A percentile compares a stretch with the other conserved stretches of the same genome.
Conservation (phyloP, 805 yeast species). For the Ogataea degrootiae region DNA sequence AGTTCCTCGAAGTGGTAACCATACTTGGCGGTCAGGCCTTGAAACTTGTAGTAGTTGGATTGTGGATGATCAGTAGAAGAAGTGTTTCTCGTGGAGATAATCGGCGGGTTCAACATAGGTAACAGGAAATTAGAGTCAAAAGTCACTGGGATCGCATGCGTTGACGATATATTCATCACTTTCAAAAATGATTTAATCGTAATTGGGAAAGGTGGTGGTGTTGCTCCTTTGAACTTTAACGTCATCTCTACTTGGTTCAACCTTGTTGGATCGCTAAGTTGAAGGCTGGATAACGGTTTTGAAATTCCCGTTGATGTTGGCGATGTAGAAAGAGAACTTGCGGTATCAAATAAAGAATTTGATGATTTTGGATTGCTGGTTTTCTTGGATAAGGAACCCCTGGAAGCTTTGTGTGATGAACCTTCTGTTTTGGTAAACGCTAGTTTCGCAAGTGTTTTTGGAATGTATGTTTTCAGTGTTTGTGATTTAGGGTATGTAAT, state of each 20-base stretch:
- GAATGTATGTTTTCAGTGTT: slow-evolving; percentile 1
- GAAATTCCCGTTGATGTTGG: slow-evolving; percentile 2
- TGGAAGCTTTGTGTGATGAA: no score
- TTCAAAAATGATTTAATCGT: slow-evolving; percentile 4
- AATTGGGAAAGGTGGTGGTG: slow-evolving; percentile 1
- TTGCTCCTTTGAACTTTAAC: slow-evolving; percentile 2
- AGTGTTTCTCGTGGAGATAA: neutral
- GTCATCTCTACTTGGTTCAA: slow-evolving; percentile 3
- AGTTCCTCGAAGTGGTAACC: slow-evolving; percentile 2
- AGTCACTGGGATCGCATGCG: slow-evolving; percentile 33
- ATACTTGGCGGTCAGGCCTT: slow-evolving; percentile 5
- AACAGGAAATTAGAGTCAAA: slow-evolving; percentile 20
- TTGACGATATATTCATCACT: slow-evolving; percentile 8
- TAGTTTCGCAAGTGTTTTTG: neutral
- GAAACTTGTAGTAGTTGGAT: neutral
- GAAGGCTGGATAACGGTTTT: neutral
- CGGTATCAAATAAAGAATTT: neutral
- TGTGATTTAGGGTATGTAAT: neutral
- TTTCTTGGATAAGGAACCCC: neutral
- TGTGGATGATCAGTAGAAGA: neutral
- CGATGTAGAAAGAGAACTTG: neutral
- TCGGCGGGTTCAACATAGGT: neutral
- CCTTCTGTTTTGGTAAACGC: no score
- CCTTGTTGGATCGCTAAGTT: neutral
- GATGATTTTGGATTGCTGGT: neutral